A percentile compares a stretch with the other conserved stretches of the same genome.
Conservation (phyloP, 208 protist genomes). For the Trypanosomatidae sp. region DNA sequence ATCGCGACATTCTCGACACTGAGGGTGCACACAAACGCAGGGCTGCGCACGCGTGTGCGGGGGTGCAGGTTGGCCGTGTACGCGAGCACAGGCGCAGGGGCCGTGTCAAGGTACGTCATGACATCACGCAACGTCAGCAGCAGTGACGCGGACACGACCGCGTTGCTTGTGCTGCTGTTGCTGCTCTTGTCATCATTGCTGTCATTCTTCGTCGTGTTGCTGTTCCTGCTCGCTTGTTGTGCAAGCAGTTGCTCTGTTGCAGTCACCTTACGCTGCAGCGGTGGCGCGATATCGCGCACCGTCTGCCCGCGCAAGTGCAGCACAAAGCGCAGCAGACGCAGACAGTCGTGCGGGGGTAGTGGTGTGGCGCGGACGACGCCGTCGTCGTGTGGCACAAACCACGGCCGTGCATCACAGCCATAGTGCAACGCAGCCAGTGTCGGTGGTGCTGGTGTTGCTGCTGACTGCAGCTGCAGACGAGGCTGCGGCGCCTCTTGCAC, state of each 20-base stretch:
- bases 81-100: conserved; percentile 46
- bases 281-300: conserved; percentile 13
- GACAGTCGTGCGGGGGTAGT: conserved; percentile 21
- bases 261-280: conserved; percentile 14
- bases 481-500: no score
- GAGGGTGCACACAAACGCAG: conserved; percentile 70
- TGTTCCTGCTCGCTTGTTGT: conserved; percentile 2
- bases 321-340: conserved; percentile 36
- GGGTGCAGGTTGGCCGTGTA: conserved; percentile 22
- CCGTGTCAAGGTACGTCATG: conserved; percentile 43
- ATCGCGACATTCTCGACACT: conserved; percentile 71
- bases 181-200: background rate
- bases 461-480: no score
- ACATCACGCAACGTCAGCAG: conserved; percentile 36
- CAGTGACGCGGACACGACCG: background rate
- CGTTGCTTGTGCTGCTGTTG: background rate
- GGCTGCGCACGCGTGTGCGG: conserved; percentile 1
- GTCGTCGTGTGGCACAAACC: no score
- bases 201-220: background rate
- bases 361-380: conserved; percentile 36
- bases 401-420: no score
- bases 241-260: no score
- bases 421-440: no score
- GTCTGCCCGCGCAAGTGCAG: conserved; percentile 45
- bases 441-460: no score